These are phyloP conservation scores for Talaromyces sp. DNA, from an alignment of 2,329 filamentous ascomycete species.

Conservation along the genomic window DNA sequence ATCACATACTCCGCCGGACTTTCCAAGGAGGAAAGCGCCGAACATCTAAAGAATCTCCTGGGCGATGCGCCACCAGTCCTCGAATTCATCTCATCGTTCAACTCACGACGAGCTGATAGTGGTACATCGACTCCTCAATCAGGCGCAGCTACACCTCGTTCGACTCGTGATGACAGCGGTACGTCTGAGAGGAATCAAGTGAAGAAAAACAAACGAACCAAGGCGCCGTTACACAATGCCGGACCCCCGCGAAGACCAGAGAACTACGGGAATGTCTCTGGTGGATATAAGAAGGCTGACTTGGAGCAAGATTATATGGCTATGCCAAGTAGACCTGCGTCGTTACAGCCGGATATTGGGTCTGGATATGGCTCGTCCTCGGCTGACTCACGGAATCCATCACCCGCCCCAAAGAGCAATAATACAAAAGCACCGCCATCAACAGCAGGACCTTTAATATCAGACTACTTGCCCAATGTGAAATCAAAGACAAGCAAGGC, in stretches of 20 bases:
- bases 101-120: constrained; percentile 55
- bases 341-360: constrained; percentile 35
- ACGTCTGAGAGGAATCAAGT: constrained; percentile 39
- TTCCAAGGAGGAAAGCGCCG: constrained; percentile 70
- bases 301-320: constrained; percentile 70
- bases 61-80: constrained; percentile 75
- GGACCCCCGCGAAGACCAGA: constrained; percentile 62
- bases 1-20: constrained; percentile 76
- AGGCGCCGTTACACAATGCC: constrained; percentile 57
- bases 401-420: constrained; percentile 30
- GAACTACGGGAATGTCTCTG: constrained; percentile 60
- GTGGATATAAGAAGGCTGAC: constrained; percentile 73
- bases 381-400: constrained; percentile 45
- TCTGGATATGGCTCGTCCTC: constrained; percentile 38
- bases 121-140: constrained; percentile 22
- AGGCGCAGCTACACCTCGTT: constrained; percentile 5
- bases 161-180: constrained; percentile 16
- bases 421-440: constrained; percentile 57
- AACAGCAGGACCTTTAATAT: constrained; percentile 74
- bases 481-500: constrained; percentile 56
- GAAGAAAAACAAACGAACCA: constrained; percentile 54
- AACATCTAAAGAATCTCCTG: constrained; percentile 82
- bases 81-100: constrained; percentile 72
- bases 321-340: constrained; percentile 49
- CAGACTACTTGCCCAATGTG: constrained; percentile 63